Percentiles rank a stretch among this genome's conserved stretches.
Conservation (phyloP, 129 eudicot genomes). For the Tagetes patula region DNA sequence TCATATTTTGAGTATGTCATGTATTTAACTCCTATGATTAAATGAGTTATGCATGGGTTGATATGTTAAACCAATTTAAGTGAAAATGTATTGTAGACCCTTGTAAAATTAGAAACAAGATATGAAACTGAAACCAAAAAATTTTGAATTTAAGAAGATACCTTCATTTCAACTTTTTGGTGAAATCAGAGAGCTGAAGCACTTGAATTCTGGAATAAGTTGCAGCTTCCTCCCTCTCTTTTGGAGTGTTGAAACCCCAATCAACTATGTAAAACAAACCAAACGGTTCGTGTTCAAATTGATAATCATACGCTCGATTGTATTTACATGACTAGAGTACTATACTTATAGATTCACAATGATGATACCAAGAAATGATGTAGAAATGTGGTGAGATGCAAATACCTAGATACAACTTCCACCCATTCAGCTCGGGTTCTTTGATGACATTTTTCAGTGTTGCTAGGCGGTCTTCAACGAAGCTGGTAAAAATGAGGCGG, state of each 20-base stretch:
- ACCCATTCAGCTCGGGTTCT: conserved; percentile 74
- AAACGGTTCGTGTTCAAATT: background rate
- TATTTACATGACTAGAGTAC: background rate
- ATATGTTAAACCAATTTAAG: too few species aligned
- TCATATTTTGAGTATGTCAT: too few species aligned
- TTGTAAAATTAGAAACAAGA: too few species aligned
- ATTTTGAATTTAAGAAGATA: background rate
- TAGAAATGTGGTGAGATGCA: background rate
- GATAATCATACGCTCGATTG: background rate
- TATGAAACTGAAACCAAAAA: background rate
- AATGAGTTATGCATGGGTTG: too few species aligned
- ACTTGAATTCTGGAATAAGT: conserved; percentile 73
- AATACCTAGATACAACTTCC: conserved; percentile 96
- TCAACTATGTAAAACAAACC: conserved; percentile 54
- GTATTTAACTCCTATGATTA: too few species aligned
- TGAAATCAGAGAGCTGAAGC: conserved; percentile 90
- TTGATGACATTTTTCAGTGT: conserved; percentile 94
- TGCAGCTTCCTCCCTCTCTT: conserved; percentile 94
- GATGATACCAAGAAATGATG: background rate
- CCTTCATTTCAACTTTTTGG: conserved; percentile 75
- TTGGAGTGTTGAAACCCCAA: conserved; percentile 97
- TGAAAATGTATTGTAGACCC: too few species aligned
- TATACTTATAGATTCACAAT: background rate
- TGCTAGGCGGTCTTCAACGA: conserved; percentile 94
- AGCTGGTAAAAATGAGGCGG: conserved; percentile 43